phyloP scores from a whole-genome alignment of 1,284 basidiomycete species.

The Leccinum pachyderme region DNA sequence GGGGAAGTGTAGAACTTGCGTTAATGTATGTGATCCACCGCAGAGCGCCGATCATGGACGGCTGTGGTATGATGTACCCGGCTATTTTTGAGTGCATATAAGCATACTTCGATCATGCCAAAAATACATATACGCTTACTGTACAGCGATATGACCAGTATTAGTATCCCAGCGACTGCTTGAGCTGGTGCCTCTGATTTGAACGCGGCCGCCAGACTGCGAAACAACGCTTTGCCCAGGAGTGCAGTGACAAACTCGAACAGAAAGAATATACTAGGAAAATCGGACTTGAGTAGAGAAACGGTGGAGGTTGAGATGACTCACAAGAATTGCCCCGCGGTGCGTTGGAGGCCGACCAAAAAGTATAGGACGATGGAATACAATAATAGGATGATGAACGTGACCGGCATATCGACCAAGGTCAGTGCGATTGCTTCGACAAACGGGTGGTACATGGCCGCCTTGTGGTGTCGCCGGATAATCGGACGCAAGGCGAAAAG shows the following conservation, averaged over 20 bases:
- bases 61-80: conserved; percentile 49
- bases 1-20: conserved; percentile 35
- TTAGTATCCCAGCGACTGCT: conserved; percentile 55
- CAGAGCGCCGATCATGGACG: conserved; percentile 61
- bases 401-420: conserved; percentile 59
- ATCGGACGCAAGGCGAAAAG: conserved; percentile 58
- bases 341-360: conserved; percentile 47
- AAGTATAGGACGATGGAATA: conserved; percentile 58
- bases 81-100: conserved; percentile 7
- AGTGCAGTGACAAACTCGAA: conserved; percentile 51
- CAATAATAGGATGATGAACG: conserved; percentile 41
- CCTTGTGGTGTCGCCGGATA: conserved; percentile 49
- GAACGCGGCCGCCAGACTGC: conserved; percentile 55
- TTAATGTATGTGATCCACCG: conserved; percentile 66
- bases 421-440: conserved; percentile 58
- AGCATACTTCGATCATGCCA: not conserved
- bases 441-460: conserved; percentile 56
- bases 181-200: conserved; percentile 54
- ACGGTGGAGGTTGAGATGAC: conserved; percentile 8
- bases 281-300: conserved; percentile 7
- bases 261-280: conserved; percentile 48
- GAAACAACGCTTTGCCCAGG: conserved; percentile 64
- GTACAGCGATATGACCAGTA: conserved; percentile 47
- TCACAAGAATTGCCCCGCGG: conserved; percentile 46
- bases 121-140: conserved; percentile 32